These are phyloP conservation scores for Ambrosia trifida DNA, from an alignment of 129 eudicot species.

Conservation along the genomic window DNA sequence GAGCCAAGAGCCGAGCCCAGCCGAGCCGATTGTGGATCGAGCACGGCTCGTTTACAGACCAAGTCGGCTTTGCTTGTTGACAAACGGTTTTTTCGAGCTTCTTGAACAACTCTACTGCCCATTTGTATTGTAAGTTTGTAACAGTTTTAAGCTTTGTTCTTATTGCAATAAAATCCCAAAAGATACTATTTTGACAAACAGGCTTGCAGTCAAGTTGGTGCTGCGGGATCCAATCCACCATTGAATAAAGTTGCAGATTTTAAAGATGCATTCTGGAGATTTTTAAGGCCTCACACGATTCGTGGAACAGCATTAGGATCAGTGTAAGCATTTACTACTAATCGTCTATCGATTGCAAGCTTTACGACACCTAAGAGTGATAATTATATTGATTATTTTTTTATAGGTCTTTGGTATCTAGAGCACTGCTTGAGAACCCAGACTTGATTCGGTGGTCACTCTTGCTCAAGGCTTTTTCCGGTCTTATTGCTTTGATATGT, in stretches of 20 bases:
- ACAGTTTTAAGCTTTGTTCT: neutral
- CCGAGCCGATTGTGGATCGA: too few species aligned
- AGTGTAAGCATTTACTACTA: conserved; percentile 45
- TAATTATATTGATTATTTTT: conserved; percentile 13
- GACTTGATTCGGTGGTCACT: conserved; percentile 89
- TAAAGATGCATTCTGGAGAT: conserved; percentile 91
- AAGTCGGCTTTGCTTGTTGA: too few species aligned
- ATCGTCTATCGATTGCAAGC: conserved; percentile 7
- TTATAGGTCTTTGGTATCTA: conserved; percentile 75
- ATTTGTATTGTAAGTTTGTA: neutral
- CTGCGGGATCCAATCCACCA: conserved; percentile 73
- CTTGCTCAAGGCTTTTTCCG: conserved; percentile 73
- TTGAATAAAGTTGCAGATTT: conserved; percentile 59
- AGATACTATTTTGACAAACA: conserved; percentile 36
- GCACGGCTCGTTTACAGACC: too few species aligned
- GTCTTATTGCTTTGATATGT: conserved; percentile 89
- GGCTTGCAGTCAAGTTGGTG: conserved; percentile 89
- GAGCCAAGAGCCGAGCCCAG: too few species aligned
- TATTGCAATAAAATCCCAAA: neutral
- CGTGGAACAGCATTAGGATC: conserved; percentile 98
- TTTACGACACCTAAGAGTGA: conserved; percentile 9
- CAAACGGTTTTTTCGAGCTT: too few species aligned
- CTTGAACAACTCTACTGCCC: neutral
- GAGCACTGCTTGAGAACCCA: conserved; percentile 93
- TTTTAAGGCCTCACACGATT: conserved; percentile 94